Conservation (phyloP, 2,329 filamentous ascomycete genomes). For the Plenodomus lindquistii region DNA sequence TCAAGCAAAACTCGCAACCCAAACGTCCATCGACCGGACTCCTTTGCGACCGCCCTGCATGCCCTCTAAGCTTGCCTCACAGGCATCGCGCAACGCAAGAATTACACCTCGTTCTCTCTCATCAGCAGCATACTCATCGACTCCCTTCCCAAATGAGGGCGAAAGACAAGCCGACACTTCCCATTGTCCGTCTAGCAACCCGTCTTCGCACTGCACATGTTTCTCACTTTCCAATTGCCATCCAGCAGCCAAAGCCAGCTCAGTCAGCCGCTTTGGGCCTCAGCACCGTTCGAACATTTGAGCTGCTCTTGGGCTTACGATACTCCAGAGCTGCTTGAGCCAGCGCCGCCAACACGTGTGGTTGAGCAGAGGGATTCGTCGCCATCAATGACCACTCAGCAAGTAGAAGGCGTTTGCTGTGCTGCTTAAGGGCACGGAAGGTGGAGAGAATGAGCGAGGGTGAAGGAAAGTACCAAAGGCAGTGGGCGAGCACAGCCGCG, state of each 20-base stretch:
- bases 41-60: slow-evolving; percentile 16
- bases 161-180: slow-evolving; percentile 24
- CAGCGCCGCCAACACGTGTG: slow-evolving; percentile 59
- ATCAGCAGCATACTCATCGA: slow-evolving; percentile 16
- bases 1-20: slow-evolving; percentile 25
- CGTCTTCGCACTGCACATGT: slow-evolving; percentile 43
- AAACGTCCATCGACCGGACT: slow-evolving; percentile 23
- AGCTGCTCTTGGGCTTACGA: slow-evolving; percentile 41
- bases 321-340: slow-evolving; percentile 51
- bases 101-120: slow-evolving; percentile 18
- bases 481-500: slow-evolving; percentile 55
- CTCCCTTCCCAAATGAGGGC: slow-evolving; percentile 12
- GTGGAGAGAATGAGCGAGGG: slow-evolving; percentile 42
- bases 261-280: slow-evolving; percentile 48
- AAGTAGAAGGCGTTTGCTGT: slow-evolving; percentile 46
- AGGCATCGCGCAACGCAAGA: slow-evolving; percentile 20
- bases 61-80: slow-evolving; percentile 21
- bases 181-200: slow-evolving; percentile 52
- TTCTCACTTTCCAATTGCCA: slow-evolving; percentile 47
- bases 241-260: slow-evolving; percentile 41
- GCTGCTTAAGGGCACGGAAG: slow-evolving; percentile 42
- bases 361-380: slow-evolving; percentile 43
- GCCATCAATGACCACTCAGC: slow-evolving; percentile 55
- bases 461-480: slow-evolving; percentile 59
- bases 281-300: slow-evolving; percentile 56